A percentile compares a stretch with the other conserved stretches of the same genome.
Evolutionary conservation across 495 filamentous ascomycete species (phyloP).

Genomic region (Aspergillus haitiensis): DNA sequence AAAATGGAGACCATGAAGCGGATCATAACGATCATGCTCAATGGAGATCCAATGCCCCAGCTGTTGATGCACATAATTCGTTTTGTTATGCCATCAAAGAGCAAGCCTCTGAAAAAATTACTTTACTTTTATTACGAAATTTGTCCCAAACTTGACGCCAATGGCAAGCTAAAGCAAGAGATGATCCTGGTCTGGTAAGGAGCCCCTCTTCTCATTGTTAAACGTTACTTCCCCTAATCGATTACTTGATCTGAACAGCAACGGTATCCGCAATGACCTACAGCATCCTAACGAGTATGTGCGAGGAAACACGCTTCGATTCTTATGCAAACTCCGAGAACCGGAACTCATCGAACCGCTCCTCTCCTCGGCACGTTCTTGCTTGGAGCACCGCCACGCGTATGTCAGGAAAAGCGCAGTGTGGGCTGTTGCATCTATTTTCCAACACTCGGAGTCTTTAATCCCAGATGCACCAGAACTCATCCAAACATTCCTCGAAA

Average conservation of each 20-base stretch:
- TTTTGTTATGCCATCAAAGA: slow-evolving; percentile 98
- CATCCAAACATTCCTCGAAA: slow-evolving; percentile 83
- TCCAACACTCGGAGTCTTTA: slow-evolving; percentile 82
- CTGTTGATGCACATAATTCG: slow-evolving; percentile 99
- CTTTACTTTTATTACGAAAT: slow-evolving; percentile 99
- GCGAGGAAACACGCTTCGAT: slow-evolving; percentile 92
- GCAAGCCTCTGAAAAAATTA: slow-evolving; percentile 95
- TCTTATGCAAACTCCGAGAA: slow-evolving; percentile 94
- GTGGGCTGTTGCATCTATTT: slow-evolving; percentile 91
- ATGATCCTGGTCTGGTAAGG: slow-evolving; percentile 98
- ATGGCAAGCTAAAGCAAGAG: slow-evolving; percentile 96
- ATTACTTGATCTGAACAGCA: slow-evolving; percentile 53
- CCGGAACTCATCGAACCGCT: slow-evolving; percentile 95
- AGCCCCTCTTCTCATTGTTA: slow-evolving; percentile 2
- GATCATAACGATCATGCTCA: slow-evolving; percentile 95
- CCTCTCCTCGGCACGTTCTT: slow-evolving; percentile 84
- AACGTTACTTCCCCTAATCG: slow-evolving; percentile 23
- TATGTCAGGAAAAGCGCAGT: slow-evolving; percentile 99
- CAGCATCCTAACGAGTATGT: slow-evolving; percentile 99
- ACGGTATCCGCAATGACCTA: slow-evolving; percentile 95
- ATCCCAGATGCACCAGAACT: slow-evolving; percentile 96
- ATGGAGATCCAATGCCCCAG: slow-evolving; percentile 92
- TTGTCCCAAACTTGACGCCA: slow-evolving; percentile 89
- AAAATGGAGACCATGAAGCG: slow-evolving; percentile 99
- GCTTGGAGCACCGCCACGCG: slow-evolving; percentile 92